Conservation (phyloP, 805 yeast genomes). For the Lipomyces sp. region DNA sequence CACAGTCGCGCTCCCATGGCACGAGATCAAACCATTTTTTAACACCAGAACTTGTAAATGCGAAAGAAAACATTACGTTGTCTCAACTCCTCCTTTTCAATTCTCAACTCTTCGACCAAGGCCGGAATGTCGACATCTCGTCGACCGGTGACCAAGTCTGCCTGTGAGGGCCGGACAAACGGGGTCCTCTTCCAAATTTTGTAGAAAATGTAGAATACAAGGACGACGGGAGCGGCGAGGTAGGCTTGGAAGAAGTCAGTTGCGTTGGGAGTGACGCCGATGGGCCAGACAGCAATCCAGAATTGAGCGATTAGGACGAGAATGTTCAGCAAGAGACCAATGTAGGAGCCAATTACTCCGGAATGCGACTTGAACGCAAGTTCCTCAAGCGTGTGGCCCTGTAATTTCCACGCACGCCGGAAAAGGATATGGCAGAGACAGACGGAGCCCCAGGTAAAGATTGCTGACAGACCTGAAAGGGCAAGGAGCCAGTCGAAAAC, state of each 20-base stretch:
- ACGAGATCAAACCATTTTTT: conserved; percentile 13
- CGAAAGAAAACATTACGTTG: conserved; percentile 56
- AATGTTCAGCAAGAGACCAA: conserved; percentile 62
- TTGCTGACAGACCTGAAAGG: conserved; percentile 76
- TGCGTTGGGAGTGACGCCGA: conserved; percentile 51
- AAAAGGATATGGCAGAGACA: conserved; percentile 71
- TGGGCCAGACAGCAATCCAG: conserved; percentile 80
- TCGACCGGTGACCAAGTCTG: conserved; percentile 69
- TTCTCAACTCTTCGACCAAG: conserved; percentile 60
- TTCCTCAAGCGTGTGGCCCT: conserved; percentile 73
- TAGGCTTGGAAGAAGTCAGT: conserved; percentile 57
- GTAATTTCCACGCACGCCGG: conserved; percentile 62
- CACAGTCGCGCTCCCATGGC: no score
- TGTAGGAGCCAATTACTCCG: conserved; percentile 70
- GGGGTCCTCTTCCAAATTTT: conserved; percentile 53
- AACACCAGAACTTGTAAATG: conserved; percentile 64
- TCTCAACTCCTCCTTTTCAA: conserved; percentile 58
- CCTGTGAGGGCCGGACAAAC: conserved; percentile 53
- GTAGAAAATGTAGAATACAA: conserved; percentile 56
- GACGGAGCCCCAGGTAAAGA: conserved; percentile 80
- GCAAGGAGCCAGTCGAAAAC: conserved; percentile 79
- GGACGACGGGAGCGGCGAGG: conserved; percentile 53
- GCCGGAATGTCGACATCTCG: conserved; percentile 63
- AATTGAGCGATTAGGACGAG: conserved; percentile 75
- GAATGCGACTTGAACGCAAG: conserved; percentile 67